Base-by-base conservation (phyloP, 176 grass and related monocot species). In the Metroxylon sagu region DNA sequence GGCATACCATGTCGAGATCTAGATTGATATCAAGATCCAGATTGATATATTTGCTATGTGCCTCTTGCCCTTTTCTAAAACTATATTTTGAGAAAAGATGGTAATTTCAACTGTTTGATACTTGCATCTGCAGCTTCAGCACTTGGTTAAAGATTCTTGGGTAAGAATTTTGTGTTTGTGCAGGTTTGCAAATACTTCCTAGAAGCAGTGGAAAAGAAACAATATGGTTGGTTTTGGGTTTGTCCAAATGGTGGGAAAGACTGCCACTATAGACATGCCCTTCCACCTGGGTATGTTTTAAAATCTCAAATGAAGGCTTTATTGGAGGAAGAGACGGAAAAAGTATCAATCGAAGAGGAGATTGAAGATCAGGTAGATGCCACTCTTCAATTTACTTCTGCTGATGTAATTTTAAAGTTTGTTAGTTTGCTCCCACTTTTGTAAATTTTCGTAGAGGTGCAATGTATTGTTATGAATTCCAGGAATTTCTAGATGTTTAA, bases 241-340 rank as follows among this genome's bases (percentile, higher is more conserved):
- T 98, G 88, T 59, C 93, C 87, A 76, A 89, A 92, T 78, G 88
- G 93, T 35, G 82, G 76, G 25, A 98, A 89, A 66, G 93, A 98
- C 51, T 98, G 93, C 67, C 93, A 91, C 63, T 98, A 98, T 62
- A 77, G 93, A 64, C 93, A 98, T 68, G 93, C 93, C 25, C 84
- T 98, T 76, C 93, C 93, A 0, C 84, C 93, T 65, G 93, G 93
- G 49, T 98, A 98, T 62, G 56, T 98, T 27, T 78, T 98, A n/a
- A 98, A 98, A 62, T 98, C 93, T 39, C 93, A 98, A 77, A 98
- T 98, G 93, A 98, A 98, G 64, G 93, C 93, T 54, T 83, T 98
- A 65, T 73, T 98, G 52, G 94, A 98, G 28, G 88, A 98, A 93
- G 94, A 98, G 74, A 75, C 84, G 29, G 76, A 98, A 52, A 98